Conservation (phyloP, 441 rosid species). For the Geranium incanum region DNA sequence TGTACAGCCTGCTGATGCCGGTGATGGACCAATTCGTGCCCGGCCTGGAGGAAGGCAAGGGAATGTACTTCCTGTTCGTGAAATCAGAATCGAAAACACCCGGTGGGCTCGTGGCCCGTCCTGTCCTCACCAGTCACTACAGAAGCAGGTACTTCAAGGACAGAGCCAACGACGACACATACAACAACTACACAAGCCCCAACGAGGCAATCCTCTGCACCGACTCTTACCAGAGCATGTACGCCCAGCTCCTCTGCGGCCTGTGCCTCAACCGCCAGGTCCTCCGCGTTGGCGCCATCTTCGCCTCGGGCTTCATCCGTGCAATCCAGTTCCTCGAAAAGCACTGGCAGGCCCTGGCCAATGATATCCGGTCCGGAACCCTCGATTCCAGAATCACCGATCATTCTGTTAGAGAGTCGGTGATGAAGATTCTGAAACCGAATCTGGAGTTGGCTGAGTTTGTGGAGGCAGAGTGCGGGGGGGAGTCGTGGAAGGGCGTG, state of each 20-base stretch:
- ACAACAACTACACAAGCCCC: conserved; percentile 46
- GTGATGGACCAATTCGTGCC: conserved; percentile 42
- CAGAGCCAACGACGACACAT: conserved; percentile 32
- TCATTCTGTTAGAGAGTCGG: conserved; percentile 29
- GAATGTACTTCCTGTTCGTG: conserved; percentile 41
- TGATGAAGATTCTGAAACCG: conserved; percentile 33
- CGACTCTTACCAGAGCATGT: conserved; percentile 52
- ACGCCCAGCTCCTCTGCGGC: conserved; percentile 50
- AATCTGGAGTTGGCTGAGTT: conserved; percentile 33
- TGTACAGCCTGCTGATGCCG: conserved; percentile 45
- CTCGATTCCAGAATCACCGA: conserved; percentile 30
- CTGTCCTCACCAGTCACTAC: conserved; percentile 48
- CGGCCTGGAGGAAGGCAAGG: conserved; percentile 41
- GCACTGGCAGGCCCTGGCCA: conserved; percentile 33
- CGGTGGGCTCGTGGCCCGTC: conserved; percentile 43
- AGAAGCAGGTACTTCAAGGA: conserved; percentile 34
- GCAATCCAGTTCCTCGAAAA: conserved; percentile 43
- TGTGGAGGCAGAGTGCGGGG: conserved; percentile 31
- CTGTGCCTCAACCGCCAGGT: conserved; percentile 34
- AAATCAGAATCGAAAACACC: conserved; percentile 45
- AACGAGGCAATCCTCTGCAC: conserved; percentile 42
- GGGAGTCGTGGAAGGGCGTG: conserved; percentile 41
- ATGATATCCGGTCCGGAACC: conserved; percentile 33
- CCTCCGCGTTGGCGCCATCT: conserved; percentile 47
- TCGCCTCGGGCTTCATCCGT: conserved; percentile 49